Evolutionary conservation across 352 stramenopile genomes (phyloP), one percentile per base, ranked within the genome.

Genomic region (Globisporangium paroecandrum): DNA sequence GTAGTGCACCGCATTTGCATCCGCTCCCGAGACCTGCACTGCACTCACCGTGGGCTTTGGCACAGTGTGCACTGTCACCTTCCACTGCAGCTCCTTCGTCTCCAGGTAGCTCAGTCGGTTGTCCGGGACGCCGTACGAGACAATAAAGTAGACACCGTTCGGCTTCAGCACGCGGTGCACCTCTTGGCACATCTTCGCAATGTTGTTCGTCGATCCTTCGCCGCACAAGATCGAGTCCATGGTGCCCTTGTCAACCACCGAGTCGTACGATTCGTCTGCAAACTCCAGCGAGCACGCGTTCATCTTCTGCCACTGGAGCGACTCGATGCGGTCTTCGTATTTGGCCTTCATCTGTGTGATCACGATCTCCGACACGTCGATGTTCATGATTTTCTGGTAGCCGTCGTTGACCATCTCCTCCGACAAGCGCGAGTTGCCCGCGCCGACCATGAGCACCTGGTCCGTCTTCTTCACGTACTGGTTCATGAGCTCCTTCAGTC

Each of bases 321-420:
- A 82, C 69, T 97, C 88, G 15, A 79, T 72, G 62, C 94, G 97
- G 68, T 98, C 95, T 71, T 96, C 87, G 77, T 97, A 94, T 77
- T 97, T 95, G 72, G 93, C 79, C 41, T 75, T 73, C 96, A 99
- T 98, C 70, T 98, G 94, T 72, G 98, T 93, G 64, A 98, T 80
- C 36, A 97, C 91, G 60, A 98, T 91, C 65, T 96, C 83, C 38
- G 95, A 98, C 41, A 98, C 89, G 80, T 99, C 96, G 51, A 99
- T 94, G 79, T 99, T 99, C 69, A 96, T 90, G 74, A 99, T 92
- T 64, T 89, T 97, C 65, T 97, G 87, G 80, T 93, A 99, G 4
- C 90, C 95, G 76, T 98, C 95, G 69, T 98, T 96, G 57, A 95
- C 93, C 94, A 98, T 98, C 65, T 98, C 95, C 73, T 98, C 95